A percentile compares a stretch with the other conserved stretches of the same genome.
phyloP scores from a whole-genome alignment of 139 green algal genomes.

The Pedinophyceae sp. region DNA sequence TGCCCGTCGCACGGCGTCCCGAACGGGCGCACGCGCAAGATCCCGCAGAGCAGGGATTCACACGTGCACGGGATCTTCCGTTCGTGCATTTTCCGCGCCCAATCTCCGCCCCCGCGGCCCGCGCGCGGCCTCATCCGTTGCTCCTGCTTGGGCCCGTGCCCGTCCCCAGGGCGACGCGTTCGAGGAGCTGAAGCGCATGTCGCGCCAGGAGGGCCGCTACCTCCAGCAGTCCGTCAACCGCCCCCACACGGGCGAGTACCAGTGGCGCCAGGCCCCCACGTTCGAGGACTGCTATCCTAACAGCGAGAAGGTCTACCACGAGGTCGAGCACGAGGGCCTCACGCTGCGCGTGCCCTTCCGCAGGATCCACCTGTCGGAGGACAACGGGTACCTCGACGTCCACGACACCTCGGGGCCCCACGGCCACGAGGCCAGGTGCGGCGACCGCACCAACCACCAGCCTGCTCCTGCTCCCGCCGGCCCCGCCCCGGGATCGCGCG shows the following conservation, averaged over 20 bases:
- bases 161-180: slow-evolving; percentile 41
- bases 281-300: slow-evolving; percentile 69
- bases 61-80: too few relatives aligned
- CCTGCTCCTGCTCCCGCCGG: too few relatives aligned
- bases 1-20: too few relatives aligned
- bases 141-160: too few relatives aligned
- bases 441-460: too few relatives aligned
- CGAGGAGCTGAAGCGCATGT: slow-evolving; percentile 36
- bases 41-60: too few relatives aligned
- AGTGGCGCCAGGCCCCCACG: slow-evolving; percentile 49
- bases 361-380: slow-evolving; percentile 57
- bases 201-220: slow-evolving; percentile 14
- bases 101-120: too few relatives aligned
- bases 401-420: slow-evolving; percentile 83
- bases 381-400: slow-evolving; percentile 55
- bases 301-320: slow-evolving; percentile 51
- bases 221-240: slow-evolving; percentile 52
- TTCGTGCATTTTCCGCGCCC: too few relatives aligned
- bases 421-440: too few relatives aligned
- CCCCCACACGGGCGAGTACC: slow-evolving; percentile 36
- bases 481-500: too few relatives aligned
- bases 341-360: slow-evolving; percentile 65
- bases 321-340: slow-evolving; percentile 34
- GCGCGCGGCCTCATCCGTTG: too few relatives aligned
- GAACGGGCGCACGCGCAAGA: too few relatives aligned